phyloP scores from a whole-genome alignment of 768 basidiomycete genomes.

The Botryobasidium botryosum region DNA sequence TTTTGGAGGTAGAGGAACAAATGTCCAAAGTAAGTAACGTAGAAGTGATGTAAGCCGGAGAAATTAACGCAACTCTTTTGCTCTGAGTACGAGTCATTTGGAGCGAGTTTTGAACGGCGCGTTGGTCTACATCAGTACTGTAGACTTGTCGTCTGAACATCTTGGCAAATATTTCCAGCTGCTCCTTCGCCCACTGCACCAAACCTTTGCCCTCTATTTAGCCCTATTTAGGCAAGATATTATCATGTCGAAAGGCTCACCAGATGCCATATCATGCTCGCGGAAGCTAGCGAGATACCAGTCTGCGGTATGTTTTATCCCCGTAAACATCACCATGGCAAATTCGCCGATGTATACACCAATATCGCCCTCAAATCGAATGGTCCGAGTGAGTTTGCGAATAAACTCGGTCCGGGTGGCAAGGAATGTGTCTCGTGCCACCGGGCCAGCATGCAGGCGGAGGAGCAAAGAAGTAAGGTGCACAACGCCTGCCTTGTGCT shows the following conservation, averaged over 20 bases:
- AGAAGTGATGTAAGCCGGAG: not conserved
- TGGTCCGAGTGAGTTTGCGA: conserved; percentile 61
- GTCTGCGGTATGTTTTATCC: conserved; percentile 92
- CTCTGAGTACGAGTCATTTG: conserved; percentile 66
- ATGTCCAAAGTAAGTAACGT: not conserved
- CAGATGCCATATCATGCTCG: conserved; percentile 85
- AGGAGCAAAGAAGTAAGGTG: conserved; percentile 53
- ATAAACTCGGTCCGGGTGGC: conserved; percentile 60
- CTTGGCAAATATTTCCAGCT: conserved; percentile 66
- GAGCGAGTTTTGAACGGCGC: conserved; percentile 61
- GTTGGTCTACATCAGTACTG: conserved; percentile 53
- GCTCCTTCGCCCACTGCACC: conserved; percentile 82
- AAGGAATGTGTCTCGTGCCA: conserved; percentile 72
- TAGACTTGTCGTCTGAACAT: conserved; percentile 88
- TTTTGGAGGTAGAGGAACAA: conserved; percentile 18
- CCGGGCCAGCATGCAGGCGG: conserved; percentile 56
- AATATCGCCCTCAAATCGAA: conserved; percentile 80
- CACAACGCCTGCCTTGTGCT: conserved; percentile 61
- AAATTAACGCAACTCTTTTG: conserved; percentile 39
- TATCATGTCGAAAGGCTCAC: conserved; percentile 31
- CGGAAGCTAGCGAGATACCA: conserved; percentile 95
- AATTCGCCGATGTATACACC: conserved; percentile 74
- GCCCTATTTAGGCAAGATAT: not conserved
- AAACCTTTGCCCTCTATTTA: conserved; percentile 48
- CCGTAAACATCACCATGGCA: conserved; percentile 78